Base-by-base conservation (phyloP, 768 basidiomycete genomes). In the Cystofilobasidium bisporidii region DNA sequence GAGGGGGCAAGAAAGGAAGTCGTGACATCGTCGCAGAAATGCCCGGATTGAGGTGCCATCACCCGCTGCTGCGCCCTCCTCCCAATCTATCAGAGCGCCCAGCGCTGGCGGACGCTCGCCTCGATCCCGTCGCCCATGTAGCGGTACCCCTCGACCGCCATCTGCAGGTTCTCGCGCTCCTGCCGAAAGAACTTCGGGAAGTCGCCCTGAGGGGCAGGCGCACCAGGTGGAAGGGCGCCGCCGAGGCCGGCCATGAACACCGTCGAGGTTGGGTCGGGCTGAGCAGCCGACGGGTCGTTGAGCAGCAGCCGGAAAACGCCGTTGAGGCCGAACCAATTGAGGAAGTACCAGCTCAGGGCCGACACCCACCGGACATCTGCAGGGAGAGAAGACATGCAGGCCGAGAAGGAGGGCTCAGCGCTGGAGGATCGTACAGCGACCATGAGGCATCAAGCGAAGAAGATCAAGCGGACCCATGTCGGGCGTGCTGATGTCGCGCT, bases 341-440 rank as follows among this genome's bases (percentile, higher is more conserved):
- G 85, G 79, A 99, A 98, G 79, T 98, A 99, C 96, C 96, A 98
- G 22, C 91, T 93, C 64, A 98, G 81, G 15, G 96, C 96, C 26
- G 96, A 99, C 38, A 98, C 96, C 93, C 96, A 99, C 78, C 90
- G 84, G 15, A 97, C 96, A 77, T 98, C 94, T 87, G 98, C 89
- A 76, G 96, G 91, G 15, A 0, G 93, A 93, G 75, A 91, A 87
- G 58, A 98, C 26, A 9, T 28, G 32, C 40, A 48, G 36, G 24
- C n/a, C 36, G 41, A 59, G 43, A 38, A 32, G 40, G 36, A 14
- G 40, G 32, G 28, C 58, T n/a, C n/a, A n/a, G n/a, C n/a, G n/a
- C n/a, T n/a, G n/a, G n/a, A n/a, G n/a, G n/a, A n/a, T n/a, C n/a
- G n/a, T n/a, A n/a, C n/a, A n/a, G n/a, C n/a, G n/a, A n/a, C n/a